Base-by-base conservation (phyloP, 2,329 filamentous ascomycete species). In the Chalara sp. region DNA sequence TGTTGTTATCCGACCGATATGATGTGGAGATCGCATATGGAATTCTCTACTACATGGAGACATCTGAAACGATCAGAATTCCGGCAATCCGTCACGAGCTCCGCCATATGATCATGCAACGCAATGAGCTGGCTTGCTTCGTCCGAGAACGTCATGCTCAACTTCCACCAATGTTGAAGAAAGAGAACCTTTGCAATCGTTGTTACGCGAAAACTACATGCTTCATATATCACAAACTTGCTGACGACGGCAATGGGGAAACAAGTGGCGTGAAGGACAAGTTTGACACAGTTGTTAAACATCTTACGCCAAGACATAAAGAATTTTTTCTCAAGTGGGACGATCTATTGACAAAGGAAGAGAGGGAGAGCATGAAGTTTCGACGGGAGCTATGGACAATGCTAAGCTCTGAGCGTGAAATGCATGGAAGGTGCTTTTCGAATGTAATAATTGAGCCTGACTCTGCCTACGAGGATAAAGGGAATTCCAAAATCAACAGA, bases 301-400 rank as follows among this genome's bases (percentile, higher is more conserved):
- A 95, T 63, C 75, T 96, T n/a, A 87, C 80, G 5, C 76, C 84
- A 1, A 73, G 70, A 0, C 87, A 96, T 63, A 81, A 82, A 58
- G 79, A 83, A 0, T 99, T 97, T 67, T 96, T 99, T 68, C 76
- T 87, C 56, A 96, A 93, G 65, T 99, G 93, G 93, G 93, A 99
- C 67, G 79, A 85, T 47, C 75, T 99, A 11, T 74, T 99, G 37
- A 97, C 92, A 0, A 93, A 93, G 65, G 93, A 99, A 71, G 93
- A 99, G 67, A 89, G 86, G 60, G 90, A 95, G 61, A 83, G 87
- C 63, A 86, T 93, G 65, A 95, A 87, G 62, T 86, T 90, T 56
- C 83, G 90, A 55, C 79, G 90, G 57, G 93, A 99, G 65, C 73
- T 99, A 2, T 99, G 93, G 93, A 96, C 91, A 0, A 95, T 99